These are phyloP conservation scores for Calonectria hawksworthii DNA, from an alignment of 2,329 filamentous ascomycete genomes.

Conservation along the genomic window DNA sequence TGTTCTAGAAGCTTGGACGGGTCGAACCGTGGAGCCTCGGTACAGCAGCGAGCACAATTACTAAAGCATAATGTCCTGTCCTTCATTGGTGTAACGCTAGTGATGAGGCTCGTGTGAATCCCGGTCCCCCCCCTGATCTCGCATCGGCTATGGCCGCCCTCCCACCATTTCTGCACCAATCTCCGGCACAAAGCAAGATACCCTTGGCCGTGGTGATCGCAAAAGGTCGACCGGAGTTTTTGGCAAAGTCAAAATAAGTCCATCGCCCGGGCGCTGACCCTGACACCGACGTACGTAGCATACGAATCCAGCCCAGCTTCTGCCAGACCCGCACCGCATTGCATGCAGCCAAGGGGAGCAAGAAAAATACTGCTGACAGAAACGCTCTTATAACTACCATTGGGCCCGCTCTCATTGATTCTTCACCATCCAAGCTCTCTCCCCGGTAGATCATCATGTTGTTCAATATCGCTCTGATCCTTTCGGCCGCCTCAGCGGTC, in stretches of 20 bases:
- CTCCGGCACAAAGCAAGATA: not conserved
- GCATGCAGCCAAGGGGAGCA: not conserved
- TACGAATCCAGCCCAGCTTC: not conserved
- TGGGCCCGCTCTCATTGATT: not conserved
- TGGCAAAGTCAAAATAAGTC: constrained; percentile 6
- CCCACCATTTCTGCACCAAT: constrained; percentile 24
- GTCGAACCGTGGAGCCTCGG: not conserved
- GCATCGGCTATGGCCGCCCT: constrained; percentile 13
- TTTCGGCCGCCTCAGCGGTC: constrained; percentile 26
- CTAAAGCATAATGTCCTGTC: not conserved
- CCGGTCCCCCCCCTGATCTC: constrained; percentile 11
- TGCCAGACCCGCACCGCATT: not conserved
- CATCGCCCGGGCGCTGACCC: constrained; percentile 10
- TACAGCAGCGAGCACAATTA: not conserved
- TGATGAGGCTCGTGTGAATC: constrained; percentile 16
- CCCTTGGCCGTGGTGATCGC: not conserved
- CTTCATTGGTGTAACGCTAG: constrained; percentile 5
- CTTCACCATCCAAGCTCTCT: not conserved
- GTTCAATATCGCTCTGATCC: constrained; percentile 31
- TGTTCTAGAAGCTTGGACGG: not conserved
- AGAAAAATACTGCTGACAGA: not conserved
- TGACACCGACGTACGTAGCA: not conserved
- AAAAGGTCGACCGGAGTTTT: not conserved
- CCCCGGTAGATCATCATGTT: constrained; percentile 14
- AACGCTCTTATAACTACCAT: constrained; percentile 14